phyloP scores from a whole-genome alignment of 2,329 filamentous ascomycete species.

The Fusarium chaquense region DNA sequence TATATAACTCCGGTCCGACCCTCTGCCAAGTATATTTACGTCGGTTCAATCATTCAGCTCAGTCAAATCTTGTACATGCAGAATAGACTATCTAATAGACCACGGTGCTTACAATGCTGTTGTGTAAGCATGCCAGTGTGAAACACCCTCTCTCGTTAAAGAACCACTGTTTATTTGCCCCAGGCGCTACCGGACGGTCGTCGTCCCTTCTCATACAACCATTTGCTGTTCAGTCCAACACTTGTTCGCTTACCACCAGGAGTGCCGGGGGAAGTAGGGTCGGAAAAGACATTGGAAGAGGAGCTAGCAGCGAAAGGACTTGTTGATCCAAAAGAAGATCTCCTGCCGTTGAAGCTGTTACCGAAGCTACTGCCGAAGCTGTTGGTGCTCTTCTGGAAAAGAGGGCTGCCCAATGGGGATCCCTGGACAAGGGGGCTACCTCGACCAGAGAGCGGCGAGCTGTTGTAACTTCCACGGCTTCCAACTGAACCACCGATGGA shows the following conservation, averaged over 20 bases:
- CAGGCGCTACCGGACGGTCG: constrained; percentile 63
- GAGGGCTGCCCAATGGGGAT: constrained; percentile 59
- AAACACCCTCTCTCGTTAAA: constrained; percentile 11
- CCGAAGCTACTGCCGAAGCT: constrained; percentile 50
- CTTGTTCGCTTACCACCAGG: constrained; percentile 74
- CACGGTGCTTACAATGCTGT: constrained; percentile 10
- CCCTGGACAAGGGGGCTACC: constrained; percentile 61
- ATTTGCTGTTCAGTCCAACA: constrained; percentile 89
- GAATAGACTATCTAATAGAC: constrained; percentile 1
- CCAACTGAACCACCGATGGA: constrained; percentile 72
- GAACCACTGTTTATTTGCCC: constrained; percentile 47
- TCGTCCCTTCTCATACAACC: constrained; percentile 89
- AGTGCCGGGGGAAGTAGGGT: constrained; percentile 78
- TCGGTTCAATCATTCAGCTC: constrained; percentile 2
- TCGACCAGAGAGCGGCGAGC: constrained; percentile 69
- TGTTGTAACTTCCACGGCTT: constrained; percentile 67
- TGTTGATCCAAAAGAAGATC: constrained; percentile 72
- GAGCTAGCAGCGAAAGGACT: constrained; percentile 65
- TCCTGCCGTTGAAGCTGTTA: constrained; percentile 56
- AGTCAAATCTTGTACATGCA: constrained; percentile 2
- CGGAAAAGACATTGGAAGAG: constrained; percentile 62
- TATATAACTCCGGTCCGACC: not conserved
- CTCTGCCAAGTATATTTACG: constrained; percentile 13
- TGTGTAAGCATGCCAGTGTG: constrained; percentile 20
- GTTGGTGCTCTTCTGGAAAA: constrained; percentile 76